These are phyloP conservation scores for Lachancea sp. DNA, from an alignment of 805 yeast species.

Conservation along the genomic window DNA sequence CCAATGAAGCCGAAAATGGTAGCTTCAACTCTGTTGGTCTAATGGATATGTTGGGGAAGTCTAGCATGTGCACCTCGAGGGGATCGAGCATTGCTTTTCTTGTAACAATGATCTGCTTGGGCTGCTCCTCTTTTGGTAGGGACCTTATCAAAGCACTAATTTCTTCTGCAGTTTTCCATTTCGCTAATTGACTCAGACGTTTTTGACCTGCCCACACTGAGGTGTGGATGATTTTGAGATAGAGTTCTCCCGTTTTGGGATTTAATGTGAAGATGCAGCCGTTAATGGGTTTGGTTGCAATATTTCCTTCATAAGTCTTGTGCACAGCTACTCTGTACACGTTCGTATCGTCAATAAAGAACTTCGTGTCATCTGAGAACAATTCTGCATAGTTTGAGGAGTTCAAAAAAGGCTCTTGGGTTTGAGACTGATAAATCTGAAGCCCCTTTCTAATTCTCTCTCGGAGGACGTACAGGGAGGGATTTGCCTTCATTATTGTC, in stretches of 20 bases:
- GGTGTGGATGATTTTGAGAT: slow-evolving; percentile 83
- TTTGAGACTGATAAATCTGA: slow-evolving; percentile 88
- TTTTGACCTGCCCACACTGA: slow-evolving; percentile 97
- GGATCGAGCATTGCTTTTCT: slow-evolving; percentile 92
- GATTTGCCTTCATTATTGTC: slow-evolving; percentile 90
- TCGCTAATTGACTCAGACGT: slow-evolving; percentile 84
- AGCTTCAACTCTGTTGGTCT: slow-evolving; percentile 83
- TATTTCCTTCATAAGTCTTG: slow-evolving; percentile 85
- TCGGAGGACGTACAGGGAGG: slow-evolving; percentile 82
- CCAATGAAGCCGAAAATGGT: slow-evolving; percentile 84
- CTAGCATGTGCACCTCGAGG: slow-evolving; percentile 92
- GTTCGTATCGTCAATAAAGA: slow-evolving; percentile 89
- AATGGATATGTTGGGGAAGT: slow-evolving; percentile 86
- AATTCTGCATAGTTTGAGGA: slow-evolving; percentile 87
- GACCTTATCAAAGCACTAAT: slow-evolving; percentile 87
- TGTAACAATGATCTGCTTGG: slow-evolving; percentile 84
- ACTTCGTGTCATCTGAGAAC: slow-evolving; percentile 73
- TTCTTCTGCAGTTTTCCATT: slow-evolving; percentile 98
- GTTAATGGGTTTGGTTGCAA: slow-evolving; percentile 86
- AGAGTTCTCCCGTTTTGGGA: slow-evolving; percentile 86
- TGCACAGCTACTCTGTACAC: slow-evolving; percentile 92
- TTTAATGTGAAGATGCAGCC: slow-evolving; percentile 88
- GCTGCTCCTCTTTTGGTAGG: slow-evolving; percentile 88
- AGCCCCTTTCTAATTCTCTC: slow-evolving; percentile 92
- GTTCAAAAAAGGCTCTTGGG: slow-evolving; percentile 84